Percentiles rank a stretch among this genome's conserved stretches.
Conservation (phyloP, 2,329 filamentous ascomycete species). For the Beauveria varroae region DNA sequence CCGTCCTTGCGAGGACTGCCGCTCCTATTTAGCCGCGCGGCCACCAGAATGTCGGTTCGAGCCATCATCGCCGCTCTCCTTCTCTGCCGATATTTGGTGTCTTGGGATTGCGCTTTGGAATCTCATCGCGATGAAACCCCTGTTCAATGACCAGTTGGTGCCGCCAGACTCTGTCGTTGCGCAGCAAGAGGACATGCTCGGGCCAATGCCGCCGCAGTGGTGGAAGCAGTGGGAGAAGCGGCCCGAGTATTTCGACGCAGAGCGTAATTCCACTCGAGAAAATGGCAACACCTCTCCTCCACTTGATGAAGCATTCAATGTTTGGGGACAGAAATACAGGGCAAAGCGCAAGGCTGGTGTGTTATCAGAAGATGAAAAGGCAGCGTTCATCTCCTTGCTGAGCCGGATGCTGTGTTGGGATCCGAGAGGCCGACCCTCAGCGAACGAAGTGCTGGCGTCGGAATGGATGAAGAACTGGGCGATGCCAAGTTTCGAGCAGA, state of each 20-base stretch:
- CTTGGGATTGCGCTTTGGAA: conserved; percentile 17
- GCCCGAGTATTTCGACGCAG: not conserved
- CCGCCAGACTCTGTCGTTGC: conserved; percentile 16
- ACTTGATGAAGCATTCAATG: conserved; percentile 22
- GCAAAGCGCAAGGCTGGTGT: conserved; percentile 11
- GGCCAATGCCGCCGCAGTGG: conserved; percentile 13
- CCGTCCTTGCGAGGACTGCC: conserved; percentile 18
- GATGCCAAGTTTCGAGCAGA: conserved; percentile 1
- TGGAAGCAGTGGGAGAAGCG: conserved; percentile 11
- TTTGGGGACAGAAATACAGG: conserved; percentile 18
- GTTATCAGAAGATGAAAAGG: conserved; percentile 17
- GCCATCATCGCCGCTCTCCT: conserved; percentile 7
- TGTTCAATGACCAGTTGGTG: conserved; percentile 17
- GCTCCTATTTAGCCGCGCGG: conserved; percentile 13
- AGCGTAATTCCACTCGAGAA: not conserved
- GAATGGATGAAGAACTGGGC: conserved; percentile 29
- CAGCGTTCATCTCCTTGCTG: conserved; percentile 22
- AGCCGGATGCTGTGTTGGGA: conserved; percentile 23
- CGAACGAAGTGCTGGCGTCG: conserved; percentile 22
- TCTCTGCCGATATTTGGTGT: conserved; percentile 17
- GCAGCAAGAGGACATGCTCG: conserved; percentile 19
- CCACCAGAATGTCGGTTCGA: conserved; percentile 11
- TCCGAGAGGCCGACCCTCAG: conserved; percentile 22
- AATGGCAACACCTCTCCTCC: conserved; percentile 16
- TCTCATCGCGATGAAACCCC: conserved; percentile 17